Conservation (phyloP, 331 rosid genomes). For the Malus hybrid region DNA sequence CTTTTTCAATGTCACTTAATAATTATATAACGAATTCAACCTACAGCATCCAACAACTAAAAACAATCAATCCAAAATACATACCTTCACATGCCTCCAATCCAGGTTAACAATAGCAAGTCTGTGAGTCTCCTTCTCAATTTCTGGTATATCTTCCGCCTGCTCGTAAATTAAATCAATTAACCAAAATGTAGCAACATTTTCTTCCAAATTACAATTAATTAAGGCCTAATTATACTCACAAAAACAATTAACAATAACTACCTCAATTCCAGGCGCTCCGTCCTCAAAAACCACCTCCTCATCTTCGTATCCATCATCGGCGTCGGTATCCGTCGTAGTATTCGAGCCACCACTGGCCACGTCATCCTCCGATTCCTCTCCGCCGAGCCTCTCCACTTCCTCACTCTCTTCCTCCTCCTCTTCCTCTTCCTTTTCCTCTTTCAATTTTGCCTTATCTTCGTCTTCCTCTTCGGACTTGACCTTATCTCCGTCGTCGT, state of each 20-base stretch:
- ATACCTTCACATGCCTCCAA: constrained; percentile 81
- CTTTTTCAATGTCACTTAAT: not conserved
- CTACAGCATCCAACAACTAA: too few species aligned
- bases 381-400: not conserved
- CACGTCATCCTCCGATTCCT: constrained; percentile 14
- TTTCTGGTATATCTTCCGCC: constrained; percentile 51
- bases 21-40: not conserved
- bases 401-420: constrained; percentile 7
- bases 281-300: constrained; percentile 35
- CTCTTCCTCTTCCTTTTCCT: not conserved
- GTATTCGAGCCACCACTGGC: constrained; percentile 25
- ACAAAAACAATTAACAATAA: not conserved
- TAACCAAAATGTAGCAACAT: not conserved
- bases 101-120: constrained; percentile 92
- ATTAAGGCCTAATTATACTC: not conserved
- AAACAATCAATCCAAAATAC: not conserved
- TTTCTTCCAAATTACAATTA: not conserved
- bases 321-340: constrained; percentile 34
- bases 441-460: not conserved
- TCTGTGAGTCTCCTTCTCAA: constrained; percentile 66
- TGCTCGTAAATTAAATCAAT: constrained; percentile 12
- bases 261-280: constrained; percentile 37
- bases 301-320: constrained; percentile 29
- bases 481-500: constrained; percentile 22
- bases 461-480: constrained; percentile 1